Evolutionary conservation across 2,329 filamentous ascomycete species (phyloP), one percentile per base, ranked within the genome.

Genomic region (Didymella sp.): DNA sequence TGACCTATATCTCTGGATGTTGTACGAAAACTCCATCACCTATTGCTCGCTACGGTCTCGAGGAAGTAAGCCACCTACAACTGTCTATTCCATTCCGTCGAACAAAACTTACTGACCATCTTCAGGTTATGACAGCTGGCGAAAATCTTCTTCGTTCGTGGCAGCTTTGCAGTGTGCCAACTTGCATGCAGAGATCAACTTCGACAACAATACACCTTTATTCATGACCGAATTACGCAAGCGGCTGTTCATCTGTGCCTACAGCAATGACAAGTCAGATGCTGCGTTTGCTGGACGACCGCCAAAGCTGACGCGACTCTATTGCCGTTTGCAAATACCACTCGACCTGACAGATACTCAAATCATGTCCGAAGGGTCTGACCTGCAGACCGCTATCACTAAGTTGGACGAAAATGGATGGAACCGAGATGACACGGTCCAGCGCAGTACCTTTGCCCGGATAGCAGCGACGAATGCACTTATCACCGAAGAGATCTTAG

Each of bases 401-500:
- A 68, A 61, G 0, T 62, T 87, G 0, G 83, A 86, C 55, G 59
- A 69, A 0, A 71, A 80, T 33, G 85, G 85, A 0, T 87, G 84
- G 82, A 85, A 83, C 30, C 79, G 75, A 0, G 65, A 75, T 1
- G 81, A 80, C 0, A 66, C 71, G 0, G 62, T 85, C 0, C 74
- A 80, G 19, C 67, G 80, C 0, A 74, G 77, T 0, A 85, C 83
- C 0, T 77, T 80, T 51, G 64, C 75, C 0, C 75, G 84, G 24
- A 79, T 82, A 0, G 79, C 80, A 41, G 76, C 77, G 1, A 75
- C 79, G 11, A 77, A 87, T 31, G 79, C 81, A 5, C 53, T 69
- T 0, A 77, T 87, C 7, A 77, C 82, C 2, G 85, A 88, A 58
- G 85, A 88, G 44, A 80, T 88, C 4, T 76, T 88, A 4, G 83